phyloP scores from a whole-genome alignment of 352 stramenopile genomes.

The Globisporangium ultimum region DNA sequence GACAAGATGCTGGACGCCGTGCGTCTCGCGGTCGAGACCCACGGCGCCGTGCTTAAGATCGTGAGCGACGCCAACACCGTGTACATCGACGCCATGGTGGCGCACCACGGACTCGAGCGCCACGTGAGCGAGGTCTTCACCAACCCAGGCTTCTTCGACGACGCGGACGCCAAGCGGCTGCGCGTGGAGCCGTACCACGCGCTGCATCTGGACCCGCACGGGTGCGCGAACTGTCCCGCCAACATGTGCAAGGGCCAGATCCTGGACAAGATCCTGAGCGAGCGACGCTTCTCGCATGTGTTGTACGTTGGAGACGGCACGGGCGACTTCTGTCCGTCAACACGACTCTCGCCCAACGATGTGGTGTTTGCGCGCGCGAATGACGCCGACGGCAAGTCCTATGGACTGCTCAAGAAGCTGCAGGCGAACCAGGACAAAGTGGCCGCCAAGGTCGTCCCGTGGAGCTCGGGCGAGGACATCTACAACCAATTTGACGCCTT shows the following conservation, averaged over 20 bases:
- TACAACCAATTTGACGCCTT: slow-evolving; percentile 39
- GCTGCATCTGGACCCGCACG: slow-evolving; percentile 31
- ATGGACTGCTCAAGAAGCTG: slow-evolving; percentile 56
- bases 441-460: slow-evolving; percentile 44
- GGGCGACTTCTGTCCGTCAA: slow-evolving; percentile 69
- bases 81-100: slow-evolving; percentile 78
- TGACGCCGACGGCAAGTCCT: slow-evolving; percentile 42
- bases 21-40: slow-evolving; percentile 31
- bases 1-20: slow-evolving; percentile 68
- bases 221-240: slow-evolving; percentile 49
- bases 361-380: slow-evolving; percentile 61
- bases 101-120: slow-evolving; percentile 24
- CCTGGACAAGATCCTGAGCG: slow-evolving; percentile 38
- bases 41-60: slow-evolving; percentile 53
- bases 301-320: slow-evolving; percentile 73
- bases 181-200: slow-evolving; percentile 56
- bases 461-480: slow-evolving; percentile 64
- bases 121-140: slow-evolving; percentile 53
- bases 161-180: slow-evolving; percentile 24
- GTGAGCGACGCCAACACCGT: slow-evolving; percentile 80
- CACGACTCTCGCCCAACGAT: slow-evolving; percentile 38
- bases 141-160: slow-evolving; percentile 47
- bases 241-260: slow-evolving; percentile 87
- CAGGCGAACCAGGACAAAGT: slow-evolving; percentile 28
- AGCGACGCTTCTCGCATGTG: slow-evolving; percentile 32